A percentile compares a stretch with the other conserved stretches of the same genome.
phyloP scores from a whole-genome alignment of 148 eudicot species.

The Polygonum maritimum region DNA sequence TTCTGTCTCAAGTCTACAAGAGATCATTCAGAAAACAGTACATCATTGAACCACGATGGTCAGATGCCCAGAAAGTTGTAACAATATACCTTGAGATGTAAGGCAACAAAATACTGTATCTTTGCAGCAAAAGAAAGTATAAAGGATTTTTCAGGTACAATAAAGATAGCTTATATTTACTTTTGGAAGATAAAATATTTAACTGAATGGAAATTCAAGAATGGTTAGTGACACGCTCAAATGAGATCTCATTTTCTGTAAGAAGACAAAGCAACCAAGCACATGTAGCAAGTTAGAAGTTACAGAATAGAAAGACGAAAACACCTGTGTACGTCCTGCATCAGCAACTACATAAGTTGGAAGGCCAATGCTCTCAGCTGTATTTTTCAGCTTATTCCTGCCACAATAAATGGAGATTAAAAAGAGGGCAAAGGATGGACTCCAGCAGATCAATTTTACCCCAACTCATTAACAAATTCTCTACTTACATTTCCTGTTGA shows the following conservation, averaged over 20 bases:
- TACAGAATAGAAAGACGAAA: neutral
- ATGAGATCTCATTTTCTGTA: neutral
- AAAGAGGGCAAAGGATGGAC: neutral
- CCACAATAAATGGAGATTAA: constrained; percentile 1
- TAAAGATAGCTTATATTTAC: neutral
- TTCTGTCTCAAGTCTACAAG: neutral
- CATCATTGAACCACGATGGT: neutral
- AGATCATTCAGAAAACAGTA: neutral
- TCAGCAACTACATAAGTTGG: constrained; percentile 95
- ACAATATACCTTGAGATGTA: neutral
- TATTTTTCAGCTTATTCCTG: constrained; percentile 80
- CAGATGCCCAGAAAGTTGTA: neutral
- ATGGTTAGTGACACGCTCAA: neutral
- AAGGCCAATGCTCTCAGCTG: constrained; percentile 82
- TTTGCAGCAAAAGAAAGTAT: neutral
- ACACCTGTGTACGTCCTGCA: constrained; percentile 95
- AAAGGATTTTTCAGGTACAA: neutral
- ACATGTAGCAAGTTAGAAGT: neutral
- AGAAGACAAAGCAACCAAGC: neutral
- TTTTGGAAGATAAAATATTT: neutral
- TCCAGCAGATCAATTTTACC: neutral
- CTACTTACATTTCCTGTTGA: constrained; percentile 88
- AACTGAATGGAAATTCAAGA: neutral
- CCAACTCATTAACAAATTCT: constrained; percentile 12
- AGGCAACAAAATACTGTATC: neutral